Evolutionary conservation across 140 eudicot genomes (phyloP).

Genomic region (Ambrosia hybrid): DNA sequence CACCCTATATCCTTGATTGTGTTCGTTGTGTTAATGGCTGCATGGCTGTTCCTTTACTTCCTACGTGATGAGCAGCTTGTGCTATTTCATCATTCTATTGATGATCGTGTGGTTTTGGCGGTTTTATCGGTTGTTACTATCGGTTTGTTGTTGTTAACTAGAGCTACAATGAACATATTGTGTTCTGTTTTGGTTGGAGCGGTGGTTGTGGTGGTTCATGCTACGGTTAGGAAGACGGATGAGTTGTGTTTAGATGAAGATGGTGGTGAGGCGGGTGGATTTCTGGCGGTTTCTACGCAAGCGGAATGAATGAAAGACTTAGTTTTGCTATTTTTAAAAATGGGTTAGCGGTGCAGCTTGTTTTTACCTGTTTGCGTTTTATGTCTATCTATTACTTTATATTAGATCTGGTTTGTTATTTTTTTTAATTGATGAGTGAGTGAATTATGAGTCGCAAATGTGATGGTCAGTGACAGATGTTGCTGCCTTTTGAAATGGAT

Average conservation of each 20-base stretch:
- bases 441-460: not conserved
- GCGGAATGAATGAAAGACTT: no score
- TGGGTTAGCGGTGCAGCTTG: no score
- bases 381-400: no score
- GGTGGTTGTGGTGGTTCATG: slow-evolving; percentile 36
- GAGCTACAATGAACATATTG: slow-evolving; percentile 38
- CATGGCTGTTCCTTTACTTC: slow-evolving; percentile 50
- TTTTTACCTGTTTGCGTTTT: no score
- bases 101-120: slow-evolving; percentile 40
- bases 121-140: slow-evolving; percentile 29
- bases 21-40: slow-evolving; percentile 27
- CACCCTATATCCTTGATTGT: slow-evolving; percentile 53
- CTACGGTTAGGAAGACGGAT: slow-evolving; percentile 38
- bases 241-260: slow-evolving; percentile 40
- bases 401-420: not conserved
- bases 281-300: slow-evolving; percentile 19
- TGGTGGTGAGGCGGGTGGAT: slow-evolving; percentile 26
- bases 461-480: not conserved
- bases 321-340: no score
- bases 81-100: slow-evolving; percentile 27
- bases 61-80: slow-evolving; percentile 40
- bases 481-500: no score
- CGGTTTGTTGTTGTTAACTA: slow-evolving; percentile 34
- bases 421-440: not conserved
- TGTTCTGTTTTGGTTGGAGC: slow-evolving; percentile 36